A percentile compares a stretch with the other conserved stretches of the same genome.
Evolutionary conservation across 805 yeast genomes (phyloP).

Genomic region (Metschnikowia henanensis): DNA sequence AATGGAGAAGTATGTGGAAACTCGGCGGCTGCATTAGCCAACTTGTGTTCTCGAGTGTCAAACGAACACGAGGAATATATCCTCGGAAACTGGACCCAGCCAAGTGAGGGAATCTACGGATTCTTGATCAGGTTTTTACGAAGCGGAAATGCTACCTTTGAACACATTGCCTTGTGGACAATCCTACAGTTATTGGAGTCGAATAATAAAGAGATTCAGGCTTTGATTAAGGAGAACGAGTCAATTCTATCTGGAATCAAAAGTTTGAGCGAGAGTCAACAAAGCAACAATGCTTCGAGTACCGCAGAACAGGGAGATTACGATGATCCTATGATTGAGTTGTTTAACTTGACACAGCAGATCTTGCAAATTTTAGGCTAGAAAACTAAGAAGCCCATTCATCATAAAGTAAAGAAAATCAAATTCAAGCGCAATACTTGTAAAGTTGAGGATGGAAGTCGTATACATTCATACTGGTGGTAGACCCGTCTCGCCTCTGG

Average conservation of each 20-base stretch:
- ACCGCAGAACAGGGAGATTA: constrained; percentile 33
- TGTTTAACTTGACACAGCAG: constrained; percentile 67
- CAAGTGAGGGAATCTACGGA: constrained; percentile 82
- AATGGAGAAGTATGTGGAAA: constrained; percentile 97
- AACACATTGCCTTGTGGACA: constrained; percentile 98
- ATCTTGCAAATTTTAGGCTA: constrained; percentile 54
- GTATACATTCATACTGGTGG: no score
- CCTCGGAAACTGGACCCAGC: constrained; percentile 72
- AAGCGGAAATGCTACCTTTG: constrained; percentile 89
- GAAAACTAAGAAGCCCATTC: background rate
- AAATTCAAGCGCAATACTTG: background rate
- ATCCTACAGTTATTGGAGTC: constrained; percentile 90
- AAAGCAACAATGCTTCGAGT: constrained; percentile 14
- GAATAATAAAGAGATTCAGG: constrained; percentile 62
- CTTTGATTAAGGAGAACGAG: constrained; percentile 54
- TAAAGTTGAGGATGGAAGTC: no score
- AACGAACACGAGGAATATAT: constrained; percentile 75
- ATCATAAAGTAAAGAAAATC: background rate
- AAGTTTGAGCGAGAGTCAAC: constrained; percentile 42
- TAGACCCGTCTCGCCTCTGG: no score
- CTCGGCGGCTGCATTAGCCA: constrained; percentile 97
- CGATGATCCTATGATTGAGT: constrained; percentile 64
- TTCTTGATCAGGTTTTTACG: constrained; percentile 79
- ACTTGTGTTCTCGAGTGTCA: constrained; percentile 82
- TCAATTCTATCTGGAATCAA: constrained; percentile 56